phyloP scores from a whole-genome alignment of 345 rosid species.

The Eucalyptus microcorys region DNA sequence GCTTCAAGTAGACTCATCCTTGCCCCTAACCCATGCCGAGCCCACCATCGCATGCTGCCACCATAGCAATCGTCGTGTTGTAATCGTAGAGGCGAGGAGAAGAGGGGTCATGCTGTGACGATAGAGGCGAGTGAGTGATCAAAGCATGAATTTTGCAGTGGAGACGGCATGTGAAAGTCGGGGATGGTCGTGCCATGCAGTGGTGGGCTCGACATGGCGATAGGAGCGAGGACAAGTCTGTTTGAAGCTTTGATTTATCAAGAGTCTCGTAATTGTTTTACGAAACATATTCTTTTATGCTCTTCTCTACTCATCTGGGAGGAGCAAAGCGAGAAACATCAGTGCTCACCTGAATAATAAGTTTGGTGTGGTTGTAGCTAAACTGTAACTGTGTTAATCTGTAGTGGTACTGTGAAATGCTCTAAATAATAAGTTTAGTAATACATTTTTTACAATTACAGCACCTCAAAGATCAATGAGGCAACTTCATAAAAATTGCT shows the following conservation, averaged over 20 bases:
- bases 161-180: neutral
- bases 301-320: neutral
- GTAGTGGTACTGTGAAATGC: neutral
- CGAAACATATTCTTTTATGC: neutral
- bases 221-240: neutral
- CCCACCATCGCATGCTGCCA: neutral
- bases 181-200: neutral
- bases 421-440: neutral
- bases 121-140: neutral
- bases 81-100: neutral
- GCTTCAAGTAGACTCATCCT: neutral
- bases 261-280: neutral
- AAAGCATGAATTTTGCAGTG: neutral
- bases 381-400: neutral
- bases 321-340: neutral
- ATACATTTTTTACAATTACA: neutral
- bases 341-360: neutral
- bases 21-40: neutral
- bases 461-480: neutral
- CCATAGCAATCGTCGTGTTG: neutral
- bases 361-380: neutral
- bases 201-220: neutral
- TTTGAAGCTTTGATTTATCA: neutral
- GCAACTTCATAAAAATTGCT: neutral
- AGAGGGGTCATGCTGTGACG: neutral